Conservation (phyloP, 1,284 basidiomycete species). For the Tilletia walkeri region DNA sequence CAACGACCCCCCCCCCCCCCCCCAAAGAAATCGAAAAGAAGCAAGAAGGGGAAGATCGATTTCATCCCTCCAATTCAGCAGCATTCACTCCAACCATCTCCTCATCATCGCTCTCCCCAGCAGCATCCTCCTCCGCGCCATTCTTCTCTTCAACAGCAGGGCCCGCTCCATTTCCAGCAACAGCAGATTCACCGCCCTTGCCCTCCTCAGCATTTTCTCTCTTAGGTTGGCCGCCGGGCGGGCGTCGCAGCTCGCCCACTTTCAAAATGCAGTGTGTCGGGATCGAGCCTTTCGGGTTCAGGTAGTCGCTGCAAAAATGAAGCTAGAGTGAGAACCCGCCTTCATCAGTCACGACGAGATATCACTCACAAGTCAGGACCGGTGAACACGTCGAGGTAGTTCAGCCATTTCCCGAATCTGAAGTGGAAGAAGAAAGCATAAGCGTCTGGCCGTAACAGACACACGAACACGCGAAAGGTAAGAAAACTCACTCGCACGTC, state of each 20-base stretch:
- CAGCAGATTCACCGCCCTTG: conserved; percentile 35
- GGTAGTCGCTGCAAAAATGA: conserved; percentile 34
- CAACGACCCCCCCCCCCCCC: too few relatives aligned
- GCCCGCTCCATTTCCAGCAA: neutral
- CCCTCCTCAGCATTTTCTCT: conserved; percentile 58
- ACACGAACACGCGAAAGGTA: neutral
- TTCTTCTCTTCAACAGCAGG: conserved; percentile 44
- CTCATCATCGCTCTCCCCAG: conserved; percentile 65
- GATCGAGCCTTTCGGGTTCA: conserved; percentile 57
- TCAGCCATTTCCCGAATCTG: conserved; percentile 55
- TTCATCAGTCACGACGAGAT: too few relatives aligned
- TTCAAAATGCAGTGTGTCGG: conserved; percentile 52
- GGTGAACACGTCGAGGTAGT: conserved; percentile 48
- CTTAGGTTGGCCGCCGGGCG: conserved; percentile 68
- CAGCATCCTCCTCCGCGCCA: conserved; percentile 59
- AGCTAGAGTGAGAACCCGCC: neutral
- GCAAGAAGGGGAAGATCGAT: too few relatives aligned
- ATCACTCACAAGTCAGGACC: conserved; percentile 40
- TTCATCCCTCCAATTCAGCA: conserved; percentile 71
- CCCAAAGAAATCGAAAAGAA: too few relatives aligned
- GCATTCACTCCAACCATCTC: conserved; percentile 60
- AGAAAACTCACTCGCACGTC: conserved; percentile 68
- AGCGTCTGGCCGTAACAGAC: neutral
- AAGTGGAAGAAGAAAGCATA: neutral
- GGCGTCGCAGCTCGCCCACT: conserved; percentile 65